Percentiles rank a stretch among this genome's conserved stretches.
Conservation (phyloP, 176 grass and related monocot genomes). For the Poa annua region DNA sequence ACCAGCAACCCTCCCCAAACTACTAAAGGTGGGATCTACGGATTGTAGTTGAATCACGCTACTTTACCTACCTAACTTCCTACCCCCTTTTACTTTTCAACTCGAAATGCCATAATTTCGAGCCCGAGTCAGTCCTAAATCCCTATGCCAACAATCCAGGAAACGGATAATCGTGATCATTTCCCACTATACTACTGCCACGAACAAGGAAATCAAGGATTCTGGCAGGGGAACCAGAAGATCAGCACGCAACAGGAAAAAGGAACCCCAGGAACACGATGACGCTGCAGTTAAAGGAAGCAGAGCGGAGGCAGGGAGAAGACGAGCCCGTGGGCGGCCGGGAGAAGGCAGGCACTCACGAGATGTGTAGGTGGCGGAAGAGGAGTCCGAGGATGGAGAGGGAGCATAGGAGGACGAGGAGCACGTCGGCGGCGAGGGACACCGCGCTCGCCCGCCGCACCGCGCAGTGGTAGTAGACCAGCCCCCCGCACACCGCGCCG, state of each 20-base stretch:
- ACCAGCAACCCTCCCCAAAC: not conserved
- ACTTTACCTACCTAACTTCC: not conserved
- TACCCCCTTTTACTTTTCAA: not conserved
- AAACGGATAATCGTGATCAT: not conserved
- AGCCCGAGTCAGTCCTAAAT: not conserved
- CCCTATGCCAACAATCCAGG: not conserved
- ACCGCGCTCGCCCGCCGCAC: constrained; percentile 71
- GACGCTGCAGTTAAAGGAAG: not conserved
- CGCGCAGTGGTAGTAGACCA: constrained; percentile 93
- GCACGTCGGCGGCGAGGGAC: constrained; percentile 86
- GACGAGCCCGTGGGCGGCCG: not conserved
- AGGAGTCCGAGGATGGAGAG: constrained; percentile 91
- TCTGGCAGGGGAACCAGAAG: too few species aligned
- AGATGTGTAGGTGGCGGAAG: constrained; percentile 94
- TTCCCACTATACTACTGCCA: not conserved
- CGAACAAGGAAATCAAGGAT: not conserved
- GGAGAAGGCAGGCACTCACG: constrained; percentile 44
- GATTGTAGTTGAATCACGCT: not conserved
- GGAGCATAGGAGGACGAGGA: constrained; percentile 94
- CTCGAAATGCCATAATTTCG: not conserved
- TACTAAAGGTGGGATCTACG: not conserved
- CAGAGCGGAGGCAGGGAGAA: not conserved
- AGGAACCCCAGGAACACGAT: not conserved
- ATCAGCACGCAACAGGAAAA: not conserved
- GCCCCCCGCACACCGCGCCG: constrained; percentile 65